Conservation (phyloP, 768 basidiomycete genomes). For the Auriscalpium vulgare region DNA sequence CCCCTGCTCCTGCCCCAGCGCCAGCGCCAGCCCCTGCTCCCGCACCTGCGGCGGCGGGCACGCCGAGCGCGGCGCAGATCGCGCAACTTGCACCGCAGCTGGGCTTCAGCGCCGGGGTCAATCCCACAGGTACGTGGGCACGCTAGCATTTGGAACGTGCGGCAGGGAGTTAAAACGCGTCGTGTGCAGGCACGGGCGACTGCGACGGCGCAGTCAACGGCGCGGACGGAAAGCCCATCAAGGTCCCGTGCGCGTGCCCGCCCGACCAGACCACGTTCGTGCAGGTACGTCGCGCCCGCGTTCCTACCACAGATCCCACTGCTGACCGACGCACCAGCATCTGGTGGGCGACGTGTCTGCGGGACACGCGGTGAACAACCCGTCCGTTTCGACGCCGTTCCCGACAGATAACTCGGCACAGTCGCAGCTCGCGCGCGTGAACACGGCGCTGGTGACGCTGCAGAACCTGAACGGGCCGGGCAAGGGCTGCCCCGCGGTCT, state of each 20-base stretch:
- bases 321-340: constrained; percentile 2
- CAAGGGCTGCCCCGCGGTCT: constrained; percentile 53
- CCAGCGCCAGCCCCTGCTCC: neutral
- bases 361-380: constrained; percentile 49
- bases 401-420: constrained; percentile 48
- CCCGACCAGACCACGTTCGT: constrained; percentile 25
- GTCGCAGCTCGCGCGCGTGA: constrained; percentile 47
- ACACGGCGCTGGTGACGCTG: constrained; percentile 53
- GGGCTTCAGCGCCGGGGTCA: constrained; percentile 17
- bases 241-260: constrained; percentile 33
- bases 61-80: constrained; percentile 1
- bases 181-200: constrained; percentile 10
- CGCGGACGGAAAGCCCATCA: constrained; percentile 25
- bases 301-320: neutral
- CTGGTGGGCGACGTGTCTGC: neutral
- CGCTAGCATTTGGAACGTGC: neutral
- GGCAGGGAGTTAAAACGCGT: too few relatives aligned
- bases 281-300: constrained; percentile 14
- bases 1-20: neutral
- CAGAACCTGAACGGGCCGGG: constrained; percentile 67
- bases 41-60: neutral
- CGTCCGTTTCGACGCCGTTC: constrained; percentile 50
- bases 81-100: constrained; percentile 16
- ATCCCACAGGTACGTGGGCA: constrained; percentile 14
- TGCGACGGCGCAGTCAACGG: constrained; percentile 18